These are phyloP conservation scores for Fusarium keratoplasticum DNA, from an alignment of 2,329 filamentous ascomycete species.

Conservation along the genomic window DNA sequence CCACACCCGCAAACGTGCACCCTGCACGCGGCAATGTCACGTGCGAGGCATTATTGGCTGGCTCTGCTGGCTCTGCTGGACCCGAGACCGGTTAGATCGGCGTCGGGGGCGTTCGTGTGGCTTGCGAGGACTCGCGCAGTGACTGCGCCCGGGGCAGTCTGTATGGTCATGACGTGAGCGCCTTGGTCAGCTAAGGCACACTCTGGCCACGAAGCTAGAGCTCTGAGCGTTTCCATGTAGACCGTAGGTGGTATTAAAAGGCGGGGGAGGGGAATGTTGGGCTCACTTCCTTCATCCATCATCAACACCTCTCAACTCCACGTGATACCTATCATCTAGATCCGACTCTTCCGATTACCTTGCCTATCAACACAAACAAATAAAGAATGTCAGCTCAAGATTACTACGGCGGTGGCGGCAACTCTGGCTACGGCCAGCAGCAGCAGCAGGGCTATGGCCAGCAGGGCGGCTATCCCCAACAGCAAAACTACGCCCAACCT, in stretches of 20 bases:
- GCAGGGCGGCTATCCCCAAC: constrained; percentile 39
- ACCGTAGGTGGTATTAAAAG: constrained; percentile 28
- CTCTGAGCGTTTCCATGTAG: neutral
- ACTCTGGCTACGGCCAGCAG: constrained; percentile 39
- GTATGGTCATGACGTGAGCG: constrained; percentile 25
- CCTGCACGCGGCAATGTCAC: constrained; percentile 15
- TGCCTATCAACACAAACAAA: constrained; percentile 24
- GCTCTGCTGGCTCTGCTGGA: neutral
- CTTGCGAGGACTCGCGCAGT: constrained; percentile 22
- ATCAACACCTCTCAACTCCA: constrained; percentile 2
- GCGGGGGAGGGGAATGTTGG: constrained; percentile 21
- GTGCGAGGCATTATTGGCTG: constrained; percentile 21
- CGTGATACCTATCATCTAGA: neutral
- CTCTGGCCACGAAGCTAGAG: constrained; percentile 3
- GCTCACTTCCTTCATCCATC: neutral
- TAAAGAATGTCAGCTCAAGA: constrained; percentile 50
- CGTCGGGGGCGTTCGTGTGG: constrained; percentile 29
- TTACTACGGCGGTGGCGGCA: constrained; percentile 50
- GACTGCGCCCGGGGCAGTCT: constrained; percentile 31
- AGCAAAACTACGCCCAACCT: constrained; percentile 31
- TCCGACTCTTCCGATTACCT: neutral
- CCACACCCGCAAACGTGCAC: constrained; percentile 11
- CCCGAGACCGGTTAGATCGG: constrained; percentile 14
- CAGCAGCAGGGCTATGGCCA: constrained; percentile 33
- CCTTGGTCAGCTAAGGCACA: constrained; percentile 39